Conservation (phyloP, 768 basidiomycete species). For the Hypholoma fasciculare region DNA sequence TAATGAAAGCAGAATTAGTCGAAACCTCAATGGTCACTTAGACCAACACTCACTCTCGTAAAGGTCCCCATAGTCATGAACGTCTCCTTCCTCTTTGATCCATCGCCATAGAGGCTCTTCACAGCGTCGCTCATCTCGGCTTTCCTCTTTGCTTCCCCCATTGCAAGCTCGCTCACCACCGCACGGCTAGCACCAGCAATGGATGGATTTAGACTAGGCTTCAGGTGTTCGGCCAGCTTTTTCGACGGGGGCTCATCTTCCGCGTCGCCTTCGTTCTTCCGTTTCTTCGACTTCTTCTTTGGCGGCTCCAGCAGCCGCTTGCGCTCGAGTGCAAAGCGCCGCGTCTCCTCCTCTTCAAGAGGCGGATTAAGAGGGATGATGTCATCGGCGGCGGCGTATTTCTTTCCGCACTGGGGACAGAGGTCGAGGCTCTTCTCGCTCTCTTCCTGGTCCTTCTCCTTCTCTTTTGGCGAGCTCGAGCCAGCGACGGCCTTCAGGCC, state of each 20-base stretch:
- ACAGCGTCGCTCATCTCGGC: slow-evolving; percentile 85
- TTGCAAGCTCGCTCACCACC: slow-evolving; percentile 69
- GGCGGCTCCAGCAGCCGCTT: slow-evolving; percentile 55
- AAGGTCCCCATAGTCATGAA: slow-evolving; percentile 94
- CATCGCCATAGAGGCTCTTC: slow-evolving; percentile 74
- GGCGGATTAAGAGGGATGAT: slow-evolving; percentile 70
- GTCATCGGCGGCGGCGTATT: slow-evolving; percentile 59
- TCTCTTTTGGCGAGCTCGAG: slow-evolving; percentile 29
- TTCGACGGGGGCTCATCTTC: slow-evolving; percentile 39
- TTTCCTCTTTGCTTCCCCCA: slow-evolving; percentile 83
- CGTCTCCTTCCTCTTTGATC: slow-evolving; percentile 70
- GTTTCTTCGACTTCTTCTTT: slow-evolving; percentile 64
- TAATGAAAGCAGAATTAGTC: background rate
- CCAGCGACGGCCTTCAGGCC: slow-evolving; percentile 69
- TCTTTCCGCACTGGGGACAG: slow-evolving; percentile 77
- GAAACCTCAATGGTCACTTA: background rate
- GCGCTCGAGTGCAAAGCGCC: slow-evolving; percentile 57
- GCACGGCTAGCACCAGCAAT: slow-evolving; percentile 61
- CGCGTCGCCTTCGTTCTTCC: slow-evolving; percentile 41
- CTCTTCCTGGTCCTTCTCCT: slow-evolving; percentile 26
- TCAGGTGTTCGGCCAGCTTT: slow-evolving; percentile 38
- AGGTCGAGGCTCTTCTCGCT: slow-evolving; percentile 41
- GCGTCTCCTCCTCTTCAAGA: slow-evolving; percentile 60
- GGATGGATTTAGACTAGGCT: slow-evolving; percentile 49
- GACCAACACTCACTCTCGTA: slow-evolving; percentile 69